These are phyloP conservation scores for Aspergillus tubingensis DNA, from an alignment of 2,329 filamentous ascomycete species.

Conservation along the genomic window DNA sequence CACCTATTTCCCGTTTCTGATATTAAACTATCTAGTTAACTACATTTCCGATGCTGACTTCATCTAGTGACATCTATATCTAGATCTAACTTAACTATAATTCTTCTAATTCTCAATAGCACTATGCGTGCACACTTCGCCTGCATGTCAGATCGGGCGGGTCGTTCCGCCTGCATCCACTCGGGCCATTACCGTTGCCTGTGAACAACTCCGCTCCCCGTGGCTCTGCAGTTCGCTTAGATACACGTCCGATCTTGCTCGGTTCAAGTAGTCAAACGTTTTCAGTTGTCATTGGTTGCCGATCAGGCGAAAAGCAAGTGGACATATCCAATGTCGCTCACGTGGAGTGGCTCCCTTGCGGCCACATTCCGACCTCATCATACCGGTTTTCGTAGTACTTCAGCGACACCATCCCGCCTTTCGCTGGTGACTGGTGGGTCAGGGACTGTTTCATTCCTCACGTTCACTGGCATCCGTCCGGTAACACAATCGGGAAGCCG, in stretches of 20 bases:
- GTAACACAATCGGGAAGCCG: constrained; percentile 16
- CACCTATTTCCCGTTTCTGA: too few relatives aligned
- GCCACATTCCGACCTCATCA: constrained; percentile 10
- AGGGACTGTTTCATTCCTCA: constrained; percentile 3
- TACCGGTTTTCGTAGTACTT: neutral
- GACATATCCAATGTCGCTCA: neutral
- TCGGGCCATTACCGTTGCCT: neutral
- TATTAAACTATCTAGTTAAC: too few relatives aligned
- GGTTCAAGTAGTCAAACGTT: neutral
- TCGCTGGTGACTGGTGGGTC: constrained; percentile 12
- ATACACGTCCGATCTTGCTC: neutral
- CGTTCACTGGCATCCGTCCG: constrained; percentile 3
- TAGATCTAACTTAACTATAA: too few relatives aligned
- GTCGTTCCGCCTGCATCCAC: constrained; percentile 12
- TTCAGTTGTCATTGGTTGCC: neutral
- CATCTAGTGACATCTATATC: too few relatives aligned
- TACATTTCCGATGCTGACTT: too few relatives aligned
- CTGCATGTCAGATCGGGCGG: constrained; percentile 7
- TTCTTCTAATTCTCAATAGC: too few relatives aligned
- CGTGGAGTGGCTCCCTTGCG: neutral
- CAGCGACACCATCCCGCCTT: constrained; percentile 6
- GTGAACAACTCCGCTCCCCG: neutral
- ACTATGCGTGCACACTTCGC: too few relatives aligned
- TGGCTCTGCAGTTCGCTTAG: neutral
- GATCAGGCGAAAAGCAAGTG: neutral